Percentiles rank a stretch among this genome's conserved stretches.
These are phyloP conservation scores for Nannochloris sp. DNA, from an alignment of 139 green algal species.

Conservation along the genomic window DNA sequence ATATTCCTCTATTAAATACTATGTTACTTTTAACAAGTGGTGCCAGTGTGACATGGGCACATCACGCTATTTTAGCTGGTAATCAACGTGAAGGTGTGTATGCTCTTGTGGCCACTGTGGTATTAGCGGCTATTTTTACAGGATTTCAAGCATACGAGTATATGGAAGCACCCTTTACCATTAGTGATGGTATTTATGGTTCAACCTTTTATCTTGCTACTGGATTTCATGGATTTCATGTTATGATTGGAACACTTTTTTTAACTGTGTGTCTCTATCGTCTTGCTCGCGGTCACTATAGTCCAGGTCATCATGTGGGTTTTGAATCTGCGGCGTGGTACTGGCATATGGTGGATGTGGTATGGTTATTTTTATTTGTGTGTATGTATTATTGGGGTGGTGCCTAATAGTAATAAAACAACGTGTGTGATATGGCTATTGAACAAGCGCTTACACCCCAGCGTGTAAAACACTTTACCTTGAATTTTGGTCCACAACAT, in stretches of 20 bases:
- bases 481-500: constrained; percentile 89
- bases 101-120: constrained; percentile 35
- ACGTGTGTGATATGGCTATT: constrained; percentile 28
- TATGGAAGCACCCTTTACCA: constrained; percentile 51
- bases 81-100: constrained; percentile 30
- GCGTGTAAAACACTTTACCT: constrained; percentile 68
- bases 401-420: constrained; percentile 25
- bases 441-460: constrained; percentile 25
- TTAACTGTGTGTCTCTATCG: constrained; percentile 39
- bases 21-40: constrained; percentile 47
- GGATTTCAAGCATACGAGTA: constrained; percentile 55
- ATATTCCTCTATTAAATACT: constrained; percentile 59
- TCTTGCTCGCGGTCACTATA: constrained; percentile 39
- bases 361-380: constrained; percentile 53
- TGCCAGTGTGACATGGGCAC: constrained; percentile 49
- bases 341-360: constrained; percentile 53
- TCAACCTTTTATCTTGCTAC: constrained; percentile 56
- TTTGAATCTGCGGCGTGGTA: constrained; percentile 55
- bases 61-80: constrained; percentile 50
- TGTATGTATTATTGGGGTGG: constrained; percentile 53
- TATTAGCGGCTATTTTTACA: constrained; percentile 49
- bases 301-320: constrained; percentile 49
- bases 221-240: constrained; percentile 56
- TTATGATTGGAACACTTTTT: constrained; percentile 47
- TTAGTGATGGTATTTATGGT: constrained; percentile 53